phyloP scores from a whole-genome alignment of 179 eudicot genomes.

The Sideroxylon spinosum region DNA sequence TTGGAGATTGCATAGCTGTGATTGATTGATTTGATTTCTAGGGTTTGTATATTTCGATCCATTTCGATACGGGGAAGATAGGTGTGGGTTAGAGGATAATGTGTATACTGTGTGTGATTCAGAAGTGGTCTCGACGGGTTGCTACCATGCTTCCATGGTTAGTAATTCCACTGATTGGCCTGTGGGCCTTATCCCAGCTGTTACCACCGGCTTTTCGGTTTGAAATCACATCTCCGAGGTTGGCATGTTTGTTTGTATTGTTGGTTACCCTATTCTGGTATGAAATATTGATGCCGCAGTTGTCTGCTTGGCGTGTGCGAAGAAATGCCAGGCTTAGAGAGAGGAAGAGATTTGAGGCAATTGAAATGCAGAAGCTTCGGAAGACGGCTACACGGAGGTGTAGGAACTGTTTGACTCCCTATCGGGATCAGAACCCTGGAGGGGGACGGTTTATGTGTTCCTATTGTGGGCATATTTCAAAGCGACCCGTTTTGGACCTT shows the following conservation, averaged over 20 bases:
- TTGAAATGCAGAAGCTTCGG: slow-evolving; percentile 81
- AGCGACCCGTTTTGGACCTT: slow-evolving; percentile 87
- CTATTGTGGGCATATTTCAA: slow-evolving; percentile 92
- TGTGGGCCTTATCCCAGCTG: slow-evolving; percentile 92
- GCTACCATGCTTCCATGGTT: slow-evolving; percentile 99
- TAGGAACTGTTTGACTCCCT: slow-evolving; percentile 85
- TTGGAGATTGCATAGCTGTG: slow-evolving; percentile 22
- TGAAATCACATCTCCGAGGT: slow-evolving; percentile 82
- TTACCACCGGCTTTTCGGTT: slow-evolving; percentile 88
- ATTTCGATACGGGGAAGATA: slow-evolving; percentile 27
- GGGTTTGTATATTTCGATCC: slow-evolving; percentile 25
- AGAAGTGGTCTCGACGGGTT: slow-evolving; percentile 96
- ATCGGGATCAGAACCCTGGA: slow-evolving; percentile 87
- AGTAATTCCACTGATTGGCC: slow-evolving; percentile 87
- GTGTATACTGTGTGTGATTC: slow-evolving; percentile 98
- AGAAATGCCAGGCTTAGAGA: slow-evolving; percentile 81
- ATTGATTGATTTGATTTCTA: slow-evolving; percentile 17
- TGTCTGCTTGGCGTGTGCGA: slow-evolving; percentile 80
- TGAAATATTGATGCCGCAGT: slow-evolving; percentile 86
- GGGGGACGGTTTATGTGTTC: slow-evolving; percentile 95
- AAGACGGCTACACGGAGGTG: slow-evolving; percentile 93
- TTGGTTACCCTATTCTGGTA: slow-evolving; percentile 89
- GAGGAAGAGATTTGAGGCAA: slow-evolving; percentile 75
- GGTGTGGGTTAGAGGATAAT: slow-evolving; percentile 62
- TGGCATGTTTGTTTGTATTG: slow-evolving; percentile 86